phyloP scores from a whole-genome alignment of 768 basidiomycete species.

The Aureoboletus auriporus region DNA sequence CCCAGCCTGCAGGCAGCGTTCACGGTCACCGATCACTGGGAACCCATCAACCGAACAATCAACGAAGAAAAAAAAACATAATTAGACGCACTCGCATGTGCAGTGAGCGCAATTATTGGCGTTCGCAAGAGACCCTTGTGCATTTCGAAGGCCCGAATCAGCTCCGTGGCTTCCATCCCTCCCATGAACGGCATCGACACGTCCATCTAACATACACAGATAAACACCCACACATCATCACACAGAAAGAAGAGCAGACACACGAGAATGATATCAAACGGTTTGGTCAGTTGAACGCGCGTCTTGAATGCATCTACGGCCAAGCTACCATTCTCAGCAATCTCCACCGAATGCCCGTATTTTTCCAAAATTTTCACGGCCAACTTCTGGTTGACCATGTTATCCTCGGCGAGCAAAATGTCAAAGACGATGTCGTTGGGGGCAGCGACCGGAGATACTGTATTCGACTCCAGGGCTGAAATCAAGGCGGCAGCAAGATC shows the following conservation, averaged over 20 bases:
- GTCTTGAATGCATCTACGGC: constrained; percentile 91
- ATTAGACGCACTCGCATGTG: constrained; percentile 86
- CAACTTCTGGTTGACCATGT: constrained; percentile 91
- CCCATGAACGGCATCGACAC: constrained; percentile 99
- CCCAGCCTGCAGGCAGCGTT: constrained; percentile 71
- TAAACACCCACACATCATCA: not conserved
- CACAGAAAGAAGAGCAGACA: constrained; percentile 26
- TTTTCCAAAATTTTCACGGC: constrained; percentile 96
- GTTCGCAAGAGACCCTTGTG: constrained; percentile 65
- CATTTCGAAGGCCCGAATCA: constrained; percentile 83
- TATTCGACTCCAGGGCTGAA: constrained; percentile 92
- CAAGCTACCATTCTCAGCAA: constrained; percentile 94
- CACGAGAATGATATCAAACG: constrained; percentile 91
- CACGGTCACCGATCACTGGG: constrained; percentile 84
- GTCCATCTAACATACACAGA: constrained; percentile 70
- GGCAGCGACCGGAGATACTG: constrained; percentile 81
- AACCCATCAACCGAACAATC: constrained; percentile 7
- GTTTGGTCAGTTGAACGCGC: constrained; percentile 61
- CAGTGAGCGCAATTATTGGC: constrained; percentile 95
- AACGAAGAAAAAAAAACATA: not conserved
- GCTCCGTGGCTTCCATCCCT: constrained; percentile 94
- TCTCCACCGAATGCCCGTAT: constrained; percentile 92
- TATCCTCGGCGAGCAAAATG: constrained; percentile 96
- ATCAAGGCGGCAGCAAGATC: constrained; percentile 91
- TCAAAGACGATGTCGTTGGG: constrained; percentile 86